Conservation (phyloP, 495 filamentous ascomycete species). For the Eremomyces bilateralis region DNA sequence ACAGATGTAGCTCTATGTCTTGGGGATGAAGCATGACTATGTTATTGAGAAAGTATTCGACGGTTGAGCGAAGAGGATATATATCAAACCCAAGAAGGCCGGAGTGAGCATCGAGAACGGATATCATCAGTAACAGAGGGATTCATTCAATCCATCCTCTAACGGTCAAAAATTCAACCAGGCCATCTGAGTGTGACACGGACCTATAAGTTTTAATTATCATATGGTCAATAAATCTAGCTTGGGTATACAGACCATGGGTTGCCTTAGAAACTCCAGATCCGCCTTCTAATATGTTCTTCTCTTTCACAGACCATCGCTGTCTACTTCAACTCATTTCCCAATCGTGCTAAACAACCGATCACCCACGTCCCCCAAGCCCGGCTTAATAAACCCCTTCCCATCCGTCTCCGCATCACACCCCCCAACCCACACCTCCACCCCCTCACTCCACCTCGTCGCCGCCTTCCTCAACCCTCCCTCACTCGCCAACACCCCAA, state of each 20-base stretch:
- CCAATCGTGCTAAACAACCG: constrained; percentile 81
- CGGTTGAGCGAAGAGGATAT: too few relatives aligned
- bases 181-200: not conserved
- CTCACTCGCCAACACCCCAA: constrained; percentile 52
- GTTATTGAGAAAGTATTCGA: too few relatives aligned
- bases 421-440: constrained; percentile 67
- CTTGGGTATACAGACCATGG: too few relatives aligned
- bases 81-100: too few relatives aligned
- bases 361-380: constrained; percentile 81
- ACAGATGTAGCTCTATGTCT: too few relatives aligned
- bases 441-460: constrained; percentile 46
- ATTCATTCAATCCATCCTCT: too few relatives aligned
- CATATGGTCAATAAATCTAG: too few relatives aligned
- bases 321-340: constrained; percentile 28
- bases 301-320: not conserved
- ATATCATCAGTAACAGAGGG: too few relatives aligned
- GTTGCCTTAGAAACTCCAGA: not conserved
- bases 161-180: constrained; percentile 22
- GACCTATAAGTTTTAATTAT: too few relatives aligned
- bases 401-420: constrained; percentile 51
- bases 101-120: too few relatives aligned
- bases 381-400: constrained; percentile 77
- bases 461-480: constrained; percentile 46
- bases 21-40: too few relatives aligned
- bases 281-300: not conserved